A percentile compares a stretch with the other conserved stretches of the same genome.
These are phyloP conservation scores for Onygenales sp. DNA, from an alignment of 2,329 filamentous ascomycete species.

Conservation along the genomic window DNA sequence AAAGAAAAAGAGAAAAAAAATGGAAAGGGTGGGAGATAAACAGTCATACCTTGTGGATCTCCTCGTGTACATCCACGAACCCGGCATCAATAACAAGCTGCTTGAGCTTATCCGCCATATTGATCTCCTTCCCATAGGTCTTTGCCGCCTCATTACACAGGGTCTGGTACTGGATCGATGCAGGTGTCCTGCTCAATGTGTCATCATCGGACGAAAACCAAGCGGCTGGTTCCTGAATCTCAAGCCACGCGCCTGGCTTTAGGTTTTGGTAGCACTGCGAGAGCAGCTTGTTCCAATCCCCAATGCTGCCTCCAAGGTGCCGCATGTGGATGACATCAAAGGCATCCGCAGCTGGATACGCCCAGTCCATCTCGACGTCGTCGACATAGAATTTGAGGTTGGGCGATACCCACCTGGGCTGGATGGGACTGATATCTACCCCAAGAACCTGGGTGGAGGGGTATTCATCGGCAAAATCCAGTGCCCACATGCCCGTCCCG, in stretches of 20 bases:
- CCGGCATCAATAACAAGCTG: constrained; percentile 21
- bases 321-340: constrained; percentile 26
- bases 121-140: constrained; percentile 16
- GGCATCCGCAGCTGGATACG: constrained; percentile 11
- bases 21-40: not conserved
- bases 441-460: constrained; percentile 27
- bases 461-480: constrained; percentile 32
- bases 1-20: not conserved
- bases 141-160: constrained; percentile 14
- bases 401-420: constrained; percentile 23
- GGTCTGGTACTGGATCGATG: constrained; percentile 16
- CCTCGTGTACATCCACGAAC: constrained; percentile 22
- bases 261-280: constrained; percentile 15
- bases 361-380: constrained; percentile 22
- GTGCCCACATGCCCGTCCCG: constrained; percentile 32
- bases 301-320: constrained; percentile 17
- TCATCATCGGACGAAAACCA: constrained; percentile 15
- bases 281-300: constrained; percentile 14
- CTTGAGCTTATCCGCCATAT: constrained; percentile 17
- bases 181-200: constrained; percentile 9
- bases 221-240: constrained; percentile 19
- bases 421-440: constrained; percentile 30
- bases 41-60: constrained; percentile 15
- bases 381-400: constrained; percentile 25
- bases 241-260: constrained; percentile 21